Percentiles rank a stretch among this genome's conserved stretches.
phyloP scores from a whole-genome alignment of 139 green algal species.

The Micractinium conductrix region DNA sequence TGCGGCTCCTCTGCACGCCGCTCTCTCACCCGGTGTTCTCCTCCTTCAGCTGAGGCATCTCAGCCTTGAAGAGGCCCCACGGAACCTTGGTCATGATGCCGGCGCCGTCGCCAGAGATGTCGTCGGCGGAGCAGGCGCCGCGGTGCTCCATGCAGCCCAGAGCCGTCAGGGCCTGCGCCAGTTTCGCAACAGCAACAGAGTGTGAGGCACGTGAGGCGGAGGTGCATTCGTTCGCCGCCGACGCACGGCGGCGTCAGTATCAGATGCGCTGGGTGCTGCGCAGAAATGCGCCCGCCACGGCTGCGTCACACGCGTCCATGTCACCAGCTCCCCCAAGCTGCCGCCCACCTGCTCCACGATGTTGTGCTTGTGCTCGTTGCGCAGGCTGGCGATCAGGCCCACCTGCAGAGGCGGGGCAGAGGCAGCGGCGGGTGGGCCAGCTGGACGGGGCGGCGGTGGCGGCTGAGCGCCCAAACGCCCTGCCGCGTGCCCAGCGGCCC shows the following conservation, averaged over 20 bases:
- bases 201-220: too few species aligned
- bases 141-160: constrained; percentile 99
- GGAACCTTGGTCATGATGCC: constrained; percentile 98
- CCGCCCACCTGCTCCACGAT: constrained; percentile 87
- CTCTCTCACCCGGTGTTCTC: constrained; percentile 68
- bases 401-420: constrained; percentile 66
- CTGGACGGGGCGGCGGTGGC: too few species aligned
- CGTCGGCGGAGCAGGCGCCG: constrained; percentile 95
- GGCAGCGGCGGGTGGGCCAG: too few species aligned
- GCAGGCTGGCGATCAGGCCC: constrained; percentile 96
- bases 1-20: background rate
- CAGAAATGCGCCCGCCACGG: too few species aligned
- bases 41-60: constrained; percentile 61
- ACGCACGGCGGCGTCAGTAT: too few species aligned
- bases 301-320: too few species aligned
- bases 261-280: too few species aligned
- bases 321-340: background rate
- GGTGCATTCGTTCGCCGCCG: too few species aligned
- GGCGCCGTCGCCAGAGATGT: constrained; percentile 96
- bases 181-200: too few species aligned
- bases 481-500: too few species aligned
- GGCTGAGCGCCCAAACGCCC: too few species aligned
- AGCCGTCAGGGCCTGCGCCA: constrained; percentile 83
- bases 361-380: constrained; percentile 87
- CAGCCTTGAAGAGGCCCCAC: constrained; percentile 91